Percentiles rank a stretch among this genome's conserved stretches.
Evolutionary conservation across 352 stramenopile species (phyloP).

Genomic region (Phytophthora meadii): DNA sequence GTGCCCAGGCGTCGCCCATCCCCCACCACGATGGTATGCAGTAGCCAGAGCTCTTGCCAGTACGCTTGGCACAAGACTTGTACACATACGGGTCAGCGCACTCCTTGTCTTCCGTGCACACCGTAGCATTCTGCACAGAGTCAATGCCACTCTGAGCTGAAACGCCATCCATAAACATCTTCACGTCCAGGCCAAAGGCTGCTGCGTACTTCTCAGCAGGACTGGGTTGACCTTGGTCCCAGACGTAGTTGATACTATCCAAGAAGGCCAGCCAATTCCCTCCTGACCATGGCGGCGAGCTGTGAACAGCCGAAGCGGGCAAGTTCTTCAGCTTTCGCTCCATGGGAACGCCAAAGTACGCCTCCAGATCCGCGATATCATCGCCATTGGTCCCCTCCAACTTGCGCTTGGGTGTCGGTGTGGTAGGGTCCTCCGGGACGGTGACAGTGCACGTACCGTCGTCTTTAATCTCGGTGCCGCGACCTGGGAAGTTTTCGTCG

Average conservation of each 20-base stretch:
- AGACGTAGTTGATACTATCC: slow-evolving; percentile 63
- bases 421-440: slow-evolving; percentile 6
- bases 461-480: slow-evolving; percentile 10
- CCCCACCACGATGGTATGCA: slow-evolving; percentile 43
- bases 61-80: slow-evolving; percentile 32
- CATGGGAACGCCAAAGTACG: slow-evolving; percentile 8
- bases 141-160: slow-evolving; percentile 38
- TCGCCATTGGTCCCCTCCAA: slow-evolving; percentile 1
- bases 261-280: slow-evolving; percentile 53
- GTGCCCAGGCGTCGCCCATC: slow-evolving; percentile 39
- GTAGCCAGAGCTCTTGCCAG: slow-evolving; percentile 18
- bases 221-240: slow-evolving; percentile 33
- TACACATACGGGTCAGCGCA: slow-evolving; percentile 8
- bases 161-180: slow-evolving; percentile 39
- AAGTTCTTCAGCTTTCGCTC: slow-evolving; percentile 32
- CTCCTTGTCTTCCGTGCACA: slow-evolving; percentile 24
- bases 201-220: slow-evolving; percentile 49
- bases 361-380: slow-evolving; percentile 18
- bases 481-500: slow-evolving; percentile 7
- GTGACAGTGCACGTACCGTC: slow-evolving; percentile 1
- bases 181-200: slow-evolving; percentile 41
- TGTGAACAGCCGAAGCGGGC: not conserved
- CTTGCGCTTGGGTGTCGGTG: not conserved
- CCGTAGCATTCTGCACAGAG: slow-evolving; percentile 4
- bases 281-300: slow-evolving; percentile 12